These are phyloP conservation scores for Miamiensis avidus DNA, from an alignment of 169 alveolate species.

Conservation along the genomic window DNA sequence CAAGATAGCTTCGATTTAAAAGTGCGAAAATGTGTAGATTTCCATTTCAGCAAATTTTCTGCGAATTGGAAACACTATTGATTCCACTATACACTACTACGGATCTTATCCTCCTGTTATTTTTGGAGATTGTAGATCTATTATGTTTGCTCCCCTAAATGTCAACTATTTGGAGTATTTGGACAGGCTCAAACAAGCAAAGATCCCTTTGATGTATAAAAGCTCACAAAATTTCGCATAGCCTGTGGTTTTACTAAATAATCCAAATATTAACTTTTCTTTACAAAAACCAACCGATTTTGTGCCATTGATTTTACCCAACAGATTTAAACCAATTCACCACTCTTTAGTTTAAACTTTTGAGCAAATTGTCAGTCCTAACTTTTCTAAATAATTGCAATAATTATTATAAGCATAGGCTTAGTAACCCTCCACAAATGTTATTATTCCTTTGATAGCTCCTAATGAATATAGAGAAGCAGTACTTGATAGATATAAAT, in stretches of 20 bases:
- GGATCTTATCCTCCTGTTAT: constrained; percentile 69
- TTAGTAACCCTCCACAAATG: background rate
- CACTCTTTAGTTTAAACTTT: constrained; percentile 1
- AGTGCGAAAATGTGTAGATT: constrained; percentile 75
- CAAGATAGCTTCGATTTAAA: constrained; percentile 64
- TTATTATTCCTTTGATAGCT: constrained; percentile 52
- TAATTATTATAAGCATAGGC: background rate
- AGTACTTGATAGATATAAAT: constrained; percentile 56
- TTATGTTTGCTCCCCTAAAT: constrained; percentile 83
- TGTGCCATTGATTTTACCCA: constrained; percentile 47
- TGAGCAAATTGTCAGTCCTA: constrained; percentile 2
- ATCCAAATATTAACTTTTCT: constrained; percentile 10
- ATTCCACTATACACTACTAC: constrained; percentile 68
- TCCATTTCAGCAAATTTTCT: constrained; percentile 69
- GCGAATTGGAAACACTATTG: constrained; percentile 80
- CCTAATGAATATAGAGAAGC: constrained; percentile 74
- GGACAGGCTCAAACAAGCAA: constrained; percentile 25
- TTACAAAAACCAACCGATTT: constrained; percentile 43
- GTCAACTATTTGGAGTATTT: constrained; percentile 34
- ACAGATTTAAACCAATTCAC: constrained; percentile 13
- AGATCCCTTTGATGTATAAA: constrained; percentile 30
- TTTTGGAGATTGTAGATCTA: constrained; percentile 82
- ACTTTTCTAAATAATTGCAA: constrained; percentile 6
- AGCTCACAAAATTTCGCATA: background rate
- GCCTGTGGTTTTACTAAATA: constrained; percentile 12